phyloP scores from a whole-genome alignment of 2,329 filamentous ascomycete genomes.

The Diaporthe ilicicola region DNA sequence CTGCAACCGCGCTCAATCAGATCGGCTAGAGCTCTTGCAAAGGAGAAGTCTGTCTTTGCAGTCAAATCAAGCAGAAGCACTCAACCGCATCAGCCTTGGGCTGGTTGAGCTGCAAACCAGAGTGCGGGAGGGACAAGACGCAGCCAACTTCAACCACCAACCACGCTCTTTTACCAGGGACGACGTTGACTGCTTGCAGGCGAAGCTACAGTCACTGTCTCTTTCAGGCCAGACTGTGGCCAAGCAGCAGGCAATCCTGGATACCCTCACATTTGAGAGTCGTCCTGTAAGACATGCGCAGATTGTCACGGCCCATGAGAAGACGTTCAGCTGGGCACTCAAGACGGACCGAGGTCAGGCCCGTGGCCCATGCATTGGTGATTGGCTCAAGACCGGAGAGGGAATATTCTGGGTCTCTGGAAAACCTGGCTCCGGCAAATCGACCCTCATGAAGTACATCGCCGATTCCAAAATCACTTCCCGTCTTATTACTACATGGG shows the following conservation, averaged over 20 bases:
- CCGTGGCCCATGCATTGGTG: neutral
- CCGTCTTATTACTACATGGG: neutral
- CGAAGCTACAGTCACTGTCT: neutral
- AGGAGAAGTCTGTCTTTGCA: neutral
- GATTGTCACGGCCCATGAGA: neutral
- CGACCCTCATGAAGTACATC: conserved; percentile 26
- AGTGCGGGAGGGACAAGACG: neutral
- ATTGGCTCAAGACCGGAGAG: neutral
- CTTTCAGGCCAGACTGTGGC: neutral
- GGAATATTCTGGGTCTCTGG: conserved; percentile 25
- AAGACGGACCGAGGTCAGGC: neutral
- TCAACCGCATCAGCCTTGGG: neutral
- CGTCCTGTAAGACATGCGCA: neutral
- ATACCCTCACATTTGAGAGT: neutral
- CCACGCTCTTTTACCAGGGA: neutral
- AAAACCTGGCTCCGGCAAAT: conserved; percentile 20
- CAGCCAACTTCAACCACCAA: neutral
- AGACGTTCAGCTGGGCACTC: conserved; percentile 26
- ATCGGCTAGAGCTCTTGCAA: neutral
- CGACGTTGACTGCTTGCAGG: neutral
- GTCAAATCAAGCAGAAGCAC: neutral
- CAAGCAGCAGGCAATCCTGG: neutral
- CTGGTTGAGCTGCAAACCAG: neutral
- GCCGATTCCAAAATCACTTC: neutral
- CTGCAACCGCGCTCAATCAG: neutral